phyloP scores from a whole-genome alignment of 192 early-diverging fungal species.

The Backusella macrospora region DNA sequence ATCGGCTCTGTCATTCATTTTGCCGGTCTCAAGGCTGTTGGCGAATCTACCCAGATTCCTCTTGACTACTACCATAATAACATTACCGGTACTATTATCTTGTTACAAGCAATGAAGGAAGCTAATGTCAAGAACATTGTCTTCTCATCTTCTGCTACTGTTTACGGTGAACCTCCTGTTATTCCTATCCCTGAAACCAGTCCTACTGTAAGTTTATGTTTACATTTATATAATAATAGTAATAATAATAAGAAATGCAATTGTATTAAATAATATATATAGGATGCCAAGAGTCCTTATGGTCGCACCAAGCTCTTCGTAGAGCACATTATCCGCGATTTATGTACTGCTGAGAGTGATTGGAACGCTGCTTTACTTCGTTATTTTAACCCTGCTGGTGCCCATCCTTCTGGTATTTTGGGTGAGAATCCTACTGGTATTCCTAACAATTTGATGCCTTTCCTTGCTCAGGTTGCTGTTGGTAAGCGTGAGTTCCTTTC shows the following conservation, averaged over 20 bases:
- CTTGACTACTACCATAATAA: conserved; percentile 93
- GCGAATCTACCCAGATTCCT: conserved; percentile 78
- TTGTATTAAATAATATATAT: not conserved
- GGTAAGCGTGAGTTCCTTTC: conserved; percentile 82
- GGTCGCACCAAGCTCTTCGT: conserved; percentile 91
- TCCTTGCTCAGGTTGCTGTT: conserved; percentile 86
- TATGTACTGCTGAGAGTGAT: conserved; percentile 56
- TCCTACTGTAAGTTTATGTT: conserved; percentile 40
- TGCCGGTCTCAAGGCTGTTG: conserved; percentile 87
- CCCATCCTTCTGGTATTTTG: conserved; percentile 87
- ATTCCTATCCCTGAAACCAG: conserved; percentile 65
- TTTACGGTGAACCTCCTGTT: conserved; percentile 74
- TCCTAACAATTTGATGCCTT: conserved; percentile 95
- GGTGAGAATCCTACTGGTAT: conserved; percentile 90
- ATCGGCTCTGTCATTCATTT: conserved; percentile 79
- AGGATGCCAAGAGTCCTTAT: conserved; percentile 85
- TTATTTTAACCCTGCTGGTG: conserved; percentile 99
- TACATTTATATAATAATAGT: not conserved
- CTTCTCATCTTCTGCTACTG: conserved; percentile 92
- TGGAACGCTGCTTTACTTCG: conserved; percentile 74
- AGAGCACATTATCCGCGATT: conserved; percentile 80
- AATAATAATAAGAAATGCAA: not conserved
- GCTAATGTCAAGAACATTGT: conserved; percentile 84
- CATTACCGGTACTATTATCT: conserved; percentile 81
- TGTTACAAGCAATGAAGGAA: conserved; percentile 82